Conservation (phyloP, 495 filamentous ascomycete genomes). For the Podospora tetraspora region DNA sequence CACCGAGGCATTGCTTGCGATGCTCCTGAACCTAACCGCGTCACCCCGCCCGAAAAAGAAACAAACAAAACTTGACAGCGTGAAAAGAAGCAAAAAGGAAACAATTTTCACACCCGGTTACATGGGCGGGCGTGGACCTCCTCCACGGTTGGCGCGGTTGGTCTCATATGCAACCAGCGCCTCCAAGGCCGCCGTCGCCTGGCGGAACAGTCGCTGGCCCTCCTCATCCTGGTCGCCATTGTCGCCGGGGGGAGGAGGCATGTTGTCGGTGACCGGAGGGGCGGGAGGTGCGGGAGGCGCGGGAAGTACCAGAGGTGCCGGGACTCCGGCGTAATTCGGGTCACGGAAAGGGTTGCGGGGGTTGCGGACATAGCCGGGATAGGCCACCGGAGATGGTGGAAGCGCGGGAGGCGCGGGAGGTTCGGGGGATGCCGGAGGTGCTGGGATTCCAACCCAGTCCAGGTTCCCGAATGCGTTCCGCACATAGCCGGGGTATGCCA, state of each 20-base stretch:
- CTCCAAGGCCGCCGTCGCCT: neutral
- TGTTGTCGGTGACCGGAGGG: neutral
- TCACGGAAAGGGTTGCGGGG: too few species aligned
- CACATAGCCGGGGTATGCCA: neutral
- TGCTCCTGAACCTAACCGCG: neutral
- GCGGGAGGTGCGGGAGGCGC: neutral
- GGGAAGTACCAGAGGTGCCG: neutral
- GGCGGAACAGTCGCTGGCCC: neutral
- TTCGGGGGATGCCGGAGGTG: neutral
- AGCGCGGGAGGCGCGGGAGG: neutral
- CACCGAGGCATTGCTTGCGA: neutral
- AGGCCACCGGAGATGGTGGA: neutral
- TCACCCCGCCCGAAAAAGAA: neutral
- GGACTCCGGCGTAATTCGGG: neutral
- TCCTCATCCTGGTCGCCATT: neutral
- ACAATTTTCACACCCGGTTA: neutral
- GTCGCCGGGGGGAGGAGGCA: neutral
- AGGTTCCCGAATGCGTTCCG: neutral
- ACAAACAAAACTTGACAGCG: neutral
- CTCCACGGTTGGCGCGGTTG: neutral
- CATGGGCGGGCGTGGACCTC: neutral
- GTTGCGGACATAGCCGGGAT: too few species aligned
- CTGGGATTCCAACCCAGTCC: neutral
- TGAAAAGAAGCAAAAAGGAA: neutral
- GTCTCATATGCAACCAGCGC: neutral